Base-by-base conservation (phyloP, 495 filamentous ascomycete genomes). In the Aspergillus carlsbadensis region DNA sequence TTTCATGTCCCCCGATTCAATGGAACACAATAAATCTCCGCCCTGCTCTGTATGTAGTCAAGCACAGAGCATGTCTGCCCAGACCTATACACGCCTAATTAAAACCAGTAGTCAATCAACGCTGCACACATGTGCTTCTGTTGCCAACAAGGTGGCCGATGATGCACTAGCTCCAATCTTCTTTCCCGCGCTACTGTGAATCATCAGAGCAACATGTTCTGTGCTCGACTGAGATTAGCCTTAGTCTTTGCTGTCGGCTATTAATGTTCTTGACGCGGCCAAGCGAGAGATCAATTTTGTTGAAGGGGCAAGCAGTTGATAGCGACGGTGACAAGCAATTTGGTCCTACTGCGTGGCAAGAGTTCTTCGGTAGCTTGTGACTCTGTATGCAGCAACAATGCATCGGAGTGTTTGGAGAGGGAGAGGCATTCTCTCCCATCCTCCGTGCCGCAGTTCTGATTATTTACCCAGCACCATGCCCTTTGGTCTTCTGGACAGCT, bases 71-170 rank as follows among this genome's bases (percentile, higher is more conserved):
- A 54, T 54, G 57, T 42, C 35, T 36, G 17, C 41, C 49, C 43
- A 42, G 37, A 43, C 34, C 48, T 40, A 53, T 36, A 49, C 21
- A 44, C 31, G 36, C 21, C 18, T 33, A 20, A 40, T 21, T 29
- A 3, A 8, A 49, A 41, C 58, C 54, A 58, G 24, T 59, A 40
- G 41, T 57, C 56, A 59, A 61, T 60, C 57, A 54, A 13, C 52
- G 57, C 39, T n/a, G 54, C 59, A 60, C 63, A 62, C 63, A 65
- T 65, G 59, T 62, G 60, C 56, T 53, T 48, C 31, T n/a, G 44
- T 61, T 57, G 63, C 59, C 57, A 62, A 57, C 59, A 60, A 60
- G 59, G 57, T 59, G 51, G 63, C 63, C 60, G 57, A 62, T 54
- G 18, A 21, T 60, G 53, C 59, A 58, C 51, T 60, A 62, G 59